Base-by-base conservation (phyloP, 805 yeast species). In the Suhomyces sp. region DNA sequence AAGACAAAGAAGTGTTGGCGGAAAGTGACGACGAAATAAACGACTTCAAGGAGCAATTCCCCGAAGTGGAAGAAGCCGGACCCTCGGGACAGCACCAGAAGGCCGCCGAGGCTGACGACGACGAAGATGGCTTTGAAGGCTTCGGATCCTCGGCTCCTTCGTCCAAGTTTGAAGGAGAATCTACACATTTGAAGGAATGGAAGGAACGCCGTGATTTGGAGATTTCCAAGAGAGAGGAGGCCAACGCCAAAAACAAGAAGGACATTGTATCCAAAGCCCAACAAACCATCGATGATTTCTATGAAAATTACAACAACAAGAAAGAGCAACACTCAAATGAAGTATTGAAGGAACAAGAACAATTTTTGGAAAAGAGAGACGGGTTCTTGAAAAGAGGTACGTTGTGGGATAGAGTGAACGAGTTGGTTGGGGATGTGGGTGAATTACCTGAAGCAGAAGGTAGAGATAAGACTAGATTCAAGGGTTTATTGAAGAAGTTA, bases 241-340 rank as follows among this genome's bases (percentile, higher is more conserved):
- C 77, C 44, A 81, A 83, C 48, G 67, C 65, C 14, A 67, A 76
- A 47, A 83, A 77, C 57, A 76, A 83, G 53, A 68, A 68, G 19
- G 87, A 80, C 41, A 72, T 88, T 39, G 75, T 83, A 37, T 74
- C 77, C 33, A 81, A 82, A 43, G 98, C 98, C 7, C 77, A 78
- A 53, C 79, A 80, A 56, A 81, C 88, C 35, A 78, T 88, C 53
- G 96, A 91, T 58, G 95, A 85, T 45, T 91, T 91, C 60, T 91
- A 91, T 61, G 95, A 87, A 50, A 82, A 81, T 54, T 91, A 91
- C 71, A 88, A 87, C 65, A 70, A 73, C 54, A 90, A 90, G 68
- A 83, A 80, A 60, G 91, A 87, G 35, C 74, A 74, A 46, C 76
- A 79, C 33, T 65, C 81, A 37, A 80, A 76, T 41, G 72, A 74